phyloP scores from a whole-genome alignment of 2,329 filamentous ascomycete species.

The Penicillium sclerotiorum region DNA sequence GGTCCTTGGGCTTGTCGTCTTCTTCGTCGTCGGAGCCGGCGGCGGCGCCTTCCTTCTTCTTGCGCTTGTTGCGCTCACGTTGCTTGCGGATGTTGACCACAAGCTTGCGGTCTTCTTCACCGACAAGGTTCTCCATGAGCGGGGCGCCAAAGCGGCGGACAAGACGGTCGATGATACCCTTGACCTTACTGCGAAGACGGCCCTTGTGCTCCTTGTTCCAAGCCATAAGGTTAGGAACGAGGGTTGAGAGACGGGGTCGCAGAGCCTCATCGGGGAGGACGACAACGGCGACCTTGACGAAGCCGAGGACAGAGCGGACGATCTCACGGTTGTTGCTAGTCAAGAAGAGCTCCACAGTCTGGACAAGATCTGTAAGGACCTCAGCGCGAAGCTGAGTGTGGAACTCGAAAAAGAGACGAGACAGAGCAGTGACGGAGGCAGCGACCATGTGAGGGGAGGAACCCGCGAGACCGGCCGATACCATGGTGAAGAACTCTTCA shows the following conservation, averaged over 20 bases:
- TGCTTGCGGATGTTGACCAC: conserved; percentile 95
- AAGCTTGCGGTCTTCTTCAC: conserved; percentile 84
- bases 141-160: conserved; percentile 88
- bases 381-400: conserved; percentile 67
- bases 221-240: conserved; percentile 88
- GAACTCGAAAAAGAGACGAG: conserved; percentile 92
- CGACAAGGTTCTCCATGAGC: conserved; percentile 75
- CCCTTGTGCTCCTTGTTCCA: conserved; percentile 99
- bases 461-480: conserved; percentile 90
- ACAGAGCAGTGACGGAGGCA: conserved; percentile 92
- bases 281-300: conserved; percentile 94
- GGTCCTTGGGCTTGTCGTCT: conserved; percentile 53
- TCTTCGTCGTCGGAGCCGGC: conserved; percentile 61
- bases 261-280: conserved; percentile 79
- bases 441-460: conserved; percentile 96
- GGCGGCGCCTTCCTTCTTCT: conserved; percentile 70
- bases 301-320: conserved; percentile 89
- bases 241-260: conserved; percentile 70
- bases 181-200: conserved; percentile 94
- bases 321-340: conserved; percentile 97
- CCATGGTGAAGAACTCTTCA: conserved; percentile 98
- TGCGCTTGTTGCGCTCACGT: conserved; percentile 85
- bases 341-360: conserved; percentile 94
- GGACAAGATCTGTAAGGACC: conserved; percentile 79
- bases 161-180: conserved; percentile 95